Conservation (phyloP, 2,329 filamentous ascomycete genomes). For the Chalara sp. region DNA sequence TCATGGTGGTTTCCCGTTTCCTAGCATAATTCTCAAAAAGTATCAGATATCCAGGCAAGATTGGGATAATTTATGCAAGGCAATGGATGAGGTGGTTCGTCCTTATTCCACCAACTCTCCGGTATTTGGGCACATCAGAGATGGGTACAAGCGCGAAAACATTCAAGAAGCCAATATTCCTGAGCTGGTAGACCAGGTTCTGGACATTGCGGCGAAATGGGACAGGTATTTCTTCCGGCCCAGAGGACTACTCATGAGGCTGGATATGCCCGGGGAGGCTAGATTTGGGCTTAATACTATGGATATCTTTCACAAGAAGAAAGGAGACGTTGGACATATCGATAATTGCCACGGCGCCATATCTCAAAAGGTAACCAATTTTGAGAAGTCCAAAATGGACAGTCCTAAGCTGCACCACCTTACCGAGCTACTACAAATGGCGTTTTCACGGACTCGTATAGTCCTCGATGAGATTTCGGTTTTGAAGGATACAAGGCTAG, state of each 20-base stretch:
- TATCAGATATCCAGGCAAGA: not conserved
- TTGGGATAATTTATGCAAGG: not conserved
- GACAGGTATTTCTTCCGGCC: constrained; percentile 14
- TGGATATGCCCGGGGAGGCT: constrained; percentile 19
- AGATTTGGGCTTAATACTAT: constrained; percentile 16
- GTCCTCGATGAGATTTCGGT: not conserved
- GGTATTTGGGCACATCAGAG: not conserved
- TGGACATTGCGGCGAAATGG: constrained; percentile 11
- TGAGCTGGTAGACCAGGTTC: constrained; percentile 8
- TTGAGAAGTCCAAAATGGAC: not conserved
- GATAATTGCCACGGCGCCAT: constrained; percentile 3
- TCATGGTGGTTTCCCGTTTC: not conserved
- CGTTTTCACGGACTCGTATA: not conserved
- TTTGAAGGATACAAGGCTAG: not conserved
- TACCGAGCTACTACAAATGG: not conserved
- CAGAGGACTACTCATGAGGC: constrained; percentile 14
- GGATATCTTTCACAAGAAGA: constrained; percentile 14
- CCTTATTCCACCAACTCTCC: not conserved
- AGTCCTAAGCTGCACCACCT: not conserved
- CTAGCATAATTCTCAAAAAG: not conserved
- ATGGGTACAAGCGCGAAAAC: not conserved
- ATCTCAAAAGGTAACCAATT: not conserved
- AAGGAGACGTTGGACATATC: constrained; percentile 1
- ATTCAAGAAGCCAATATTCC: not conserved
- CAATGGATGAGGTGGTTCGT: not conserved